These are phyloP conservation scores for Lippia alba DNA, from an alignment of 305 asterid genomes.

Conservation along the genomic window DNA sequence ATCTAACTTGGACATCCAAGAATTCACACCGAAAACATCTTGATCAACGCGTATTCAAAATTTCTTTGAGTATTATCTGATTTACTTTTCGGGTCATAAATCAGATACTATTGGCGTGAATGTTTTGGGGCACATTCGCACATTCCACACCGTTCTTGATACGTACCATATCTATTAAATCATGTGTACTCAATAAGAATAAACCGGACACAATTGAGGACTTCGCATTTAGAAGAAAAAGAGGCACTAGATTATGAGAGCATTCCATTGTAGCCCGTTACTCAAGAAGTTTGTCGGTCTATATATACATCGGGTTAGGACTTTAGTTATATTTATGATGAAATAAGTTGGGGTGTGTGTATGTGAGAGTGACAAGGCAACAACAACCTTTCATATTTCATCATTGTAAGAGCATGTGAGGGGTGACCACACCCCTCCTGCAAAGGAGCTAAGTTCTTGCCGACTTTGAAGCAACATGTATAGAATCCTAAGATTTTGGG, in stretches of 20 bases:
- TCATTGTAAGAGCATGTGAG: conserved; percentile 29
- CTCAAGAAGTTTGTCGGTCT: neutral
- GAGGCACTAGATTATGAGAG: neutral
- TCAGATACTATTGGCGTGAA: too few relatives aligned
- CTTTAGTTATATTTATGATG: neutral
- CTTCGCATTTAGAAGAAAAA: neutral
- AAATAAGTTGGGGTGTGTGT: neutral
- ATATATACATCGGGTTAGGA: neutral
- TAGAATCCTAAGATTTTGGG: conserved; percentile 23
- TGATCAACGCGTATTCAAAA: too few relatives aligned
- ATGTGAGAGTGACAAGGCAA: conserved; percentile 23
- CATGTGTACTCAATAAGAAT: neutral
- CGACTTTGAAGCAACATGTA: neutral
- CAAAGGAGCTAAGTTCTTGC: neutral
- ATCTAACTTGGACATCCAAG: too few relatives aligned
- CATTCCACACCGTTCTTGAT: too few relatives aligned
- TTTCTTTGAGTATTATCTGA: too few relatives aligned
- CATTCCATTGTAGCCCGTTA: neutral
- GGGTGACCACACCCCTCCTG: conserved; percentile 7
- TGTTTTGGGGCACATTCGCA: too few relatives aligned
- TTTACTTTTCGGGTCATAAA: too few relatives aligned
- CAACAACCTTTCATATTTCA: neutral
- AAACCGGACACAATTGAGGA: neutral
- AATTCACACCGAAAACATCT: too few relatives aligned
- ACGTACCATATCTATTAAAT: neutral